Base-by-base conservation (phyloP, 2,329 filamentous ascomycete species). In the Metarhizium sp. region DNA sequence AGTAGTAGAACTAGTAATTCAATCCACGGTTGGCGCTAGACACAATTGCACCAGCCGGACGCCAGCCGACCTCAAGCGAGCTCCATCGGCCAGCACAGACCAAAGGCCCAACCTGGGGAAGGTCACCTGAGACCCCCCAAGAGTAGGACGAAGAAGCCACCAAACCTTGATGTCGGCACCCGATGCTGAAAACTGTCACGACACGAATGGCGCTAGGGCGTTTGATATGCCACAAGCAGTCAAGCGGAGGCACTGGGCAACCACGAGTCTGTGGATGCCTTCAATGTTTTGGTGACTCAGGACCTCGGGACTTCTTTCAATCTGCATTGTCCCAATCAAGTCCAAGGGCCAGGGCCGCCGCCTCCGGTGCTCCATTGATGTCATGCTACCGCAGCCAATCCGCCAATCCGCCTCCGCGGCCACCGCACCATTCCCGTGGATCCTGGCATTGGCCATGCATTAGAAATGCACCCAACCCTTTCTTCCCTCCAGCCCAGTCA, bases 51-150 rank as follows among this genome's bases (percentile, higher is more conserved):
- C 38, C 38, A 40, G 38, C 38, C 38, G 38, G 38, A 46, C 43
- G 18, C 43, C 18, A 46, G 18, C 16, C 16, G 43, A 6, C n/a
- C 10, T 8, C 14, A 25, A 40, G 25, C 25, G 25, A 25, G 25
- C 38, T 16, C 14, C 38, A 16, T 40, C 34, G 34, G 38, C 45
- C 4, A 25, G 25, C 16, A 14, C 45, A 13, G 32, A 34, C 32
- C 32, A 34, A 34, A 25, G 2, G 32, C 32, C 32, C 32, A 34
- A 34, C 32, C 32, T 34, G 32, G 32, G 10, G 6, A 34, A 52
- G 42, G 30, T 53, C 51, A 53, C 51, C 42, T 53, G 51, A 47
- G 51, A 52, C 51, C 51, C 13, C 38, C 10, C 40, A 38, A 50
- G 32, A 32, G 32, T 32, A 48, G 46, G n/a, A n/a, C 14, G 48